phyloP scores from a whole-genome alignment of 106 monocot genomes.

The Alisma plantagoaquatica region DNA sequence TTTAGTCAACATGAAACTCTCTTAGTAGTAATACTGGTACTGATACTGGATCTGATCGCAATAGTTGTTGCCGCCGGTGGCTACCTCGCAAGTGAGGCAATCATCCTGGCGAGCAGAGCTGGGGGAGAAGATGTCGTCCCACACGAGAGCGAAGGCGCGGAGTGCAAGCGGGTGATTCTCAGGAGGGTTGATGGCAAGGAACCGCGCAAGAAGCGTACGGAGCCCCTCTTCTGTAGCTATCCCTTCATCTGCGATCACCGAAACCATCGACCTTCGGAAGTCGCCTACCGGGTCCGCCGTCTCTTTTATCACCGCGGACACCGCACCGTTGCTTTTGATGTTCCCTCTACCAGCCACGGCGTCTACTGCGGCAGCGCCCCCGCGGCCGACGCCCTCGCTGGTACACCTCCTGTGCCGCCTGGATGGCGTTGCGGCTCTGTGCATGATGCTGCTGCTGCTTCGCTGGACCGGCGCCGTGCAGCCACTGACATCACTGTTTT shows the following conservation, averaged over 20 bases:
- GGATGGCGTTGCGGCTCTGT: no score
- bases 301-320: conserved; percentile 8
- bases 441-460: no score
- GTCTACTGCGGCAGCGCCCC: no score
- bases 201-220: conserved; percentile 1
- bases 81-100: no score
- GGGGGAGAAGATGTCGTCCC: conserved; percentile 5
- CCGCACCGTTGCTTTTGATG: not conserved
- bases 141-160: conserved; percentile 8
- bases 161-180: conserved; percentile 4
- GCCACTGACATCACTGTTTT: no score
- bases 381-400: not conserved
- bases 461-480: no score
- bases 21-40: no score
- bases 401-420: not conserved
- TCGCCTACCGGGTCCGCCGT: conserved; percentile 11
- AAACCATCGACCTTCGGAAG: conserved; percentile 10
- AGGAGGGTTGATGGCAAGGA: conserved; percentile 11
- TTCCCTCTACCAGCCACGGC: no score
- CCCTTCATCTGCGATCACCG: conserved; percentile 16
- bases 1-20: no score
- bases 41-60: no score
- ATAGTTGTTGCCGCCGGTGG: no score
- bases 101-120: no score
- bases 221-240: conserved; percentile 9